phyloP scores from a whole-genome alignment of 495 filamentous ascomycete species.

The Annulohypoxylon bovei region DNA sequence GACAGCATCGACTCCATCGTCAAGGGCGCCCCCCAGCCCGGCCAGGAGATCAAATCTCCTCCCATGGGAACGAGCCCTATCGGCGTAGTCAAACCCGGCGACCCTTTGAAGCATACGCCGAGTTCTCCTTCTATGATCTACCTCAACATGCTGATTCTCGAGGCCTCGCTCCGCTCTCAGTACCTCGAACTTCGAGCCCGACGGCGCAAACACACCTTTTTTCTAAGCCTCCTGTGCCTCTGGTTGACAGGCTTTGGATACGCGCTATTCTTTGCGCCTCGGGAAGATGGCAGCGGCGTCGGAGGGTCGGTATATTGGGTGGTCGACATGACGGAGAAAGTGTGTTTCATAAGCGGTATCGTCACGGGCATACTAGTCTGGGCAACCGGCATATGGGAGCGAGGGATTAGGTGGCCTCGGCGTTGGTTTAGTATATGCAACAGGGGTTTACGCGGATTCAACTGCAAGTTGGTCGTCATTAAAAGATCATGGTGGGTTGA shows the following conservation, averaged over 20 bases:
- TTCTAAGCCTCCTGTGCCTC: constrained; percentile 76
- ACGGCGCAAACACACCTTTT: constrained; percentile 94
- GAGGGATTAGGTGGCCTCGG: constrained; percentile 92
- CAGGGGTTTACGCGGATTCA: constrained; percentile 87
- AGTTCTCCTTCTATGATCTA: constrained; percentile 96
- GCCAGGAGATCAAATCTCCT: constrained; percentile 47
- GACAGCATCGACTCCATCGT: constrained; percentile 85
- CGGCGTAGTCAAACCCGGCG: constrained; percentile 58
- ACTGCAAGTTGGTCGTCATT: constrained; percentile 92
- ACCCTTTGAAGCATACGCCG: constrained; percentile 83
- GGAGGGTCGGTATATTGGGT: constrained; percentile 97
- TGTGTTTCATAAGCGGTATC: constrained; percentile 86
- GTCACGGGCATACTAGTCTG: constrained; percentile 86
- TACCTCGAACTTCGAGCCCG: constrained; percentile 90
- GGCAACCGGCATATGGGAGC: constrained; percentile 94
- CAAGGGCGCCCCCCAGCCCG: constrained; percentile 76
- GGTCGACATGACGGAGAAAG: constrained; percentile 85
- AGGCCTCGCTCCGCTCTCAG: constrained; percentile 91
- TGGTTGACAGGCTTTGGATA: constrained; percentile 90
- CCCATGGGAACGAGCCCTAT: constrained; percentile 56
- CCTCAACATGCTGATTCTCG: constrained; percentile 95
- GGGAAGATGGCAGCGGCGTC: constrained; percentile 88
- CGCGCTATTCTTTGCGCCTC: constrained; percentile 85
- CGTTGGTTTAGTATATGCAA: constrained; percentile 90
- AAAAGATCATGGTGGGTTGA: constrained; percentile 86